Base-by-base conservation (phyloP, 2,329 filamentous ascomycete genomes). In the Macrophomina phaseolina region DNA sequence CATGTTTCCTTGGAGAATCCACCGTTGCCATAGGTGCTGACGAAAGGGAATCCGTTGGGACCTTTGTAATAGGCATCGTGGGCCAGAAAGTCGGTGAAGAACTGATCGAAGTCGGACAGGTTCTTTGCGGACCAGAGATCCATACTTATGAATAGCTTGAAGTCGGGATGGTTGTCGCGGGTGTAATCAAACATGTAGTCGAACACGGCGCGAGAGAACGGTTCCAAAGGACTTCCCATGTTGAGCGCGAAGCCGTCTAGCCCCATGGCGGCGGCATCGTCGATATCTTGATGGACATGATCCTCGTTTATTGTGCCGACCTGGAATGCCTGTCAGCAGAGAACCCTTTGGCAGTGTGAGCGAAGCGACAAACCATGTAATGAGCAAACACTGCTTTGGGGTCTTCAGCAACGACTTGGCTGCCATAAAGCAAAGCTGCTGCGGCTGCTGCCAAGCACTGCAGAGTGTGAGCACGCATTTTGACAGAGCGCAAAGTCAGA, bases 111-210 rank as follows among this genome's bases (percentile, higher is more conserved):
- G 16, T 46, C 28, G 2, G 42, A 34, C 14, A 45, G 42, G n/a
- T 60, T 45, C 40, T 46, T 60, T 4, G 42, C 14, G 5, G 56
- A 60, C 56, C 56, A 60, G 8, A 60, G 40, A 30, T 60, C 56
- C 56, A 60, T 60, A 38, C 56, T 60, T n/a, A 60, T 60, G 40
- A 60, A 60, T 5, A 60, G 56, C 40, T 60, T 60, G 23, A 60
- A 60, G 40, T 60, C 28, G 5, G 56, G 56, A 28, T 60, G 56
- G 56, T 60, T 60, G 40, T 60, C 56, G 9, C 56, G 56, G 28
- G 56, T 36, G 56, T 60, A 60, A 28, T 60, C 56, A 40, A 60
- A 60, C 23, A 60, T 60, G 40, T 60, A 28, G 56, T 60, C n/a
- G 28, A 60, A 60, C 7, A 46, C 23, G 46, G 28, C 40, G 8